These are phyloP conservation scores for Cladophialophora chaetospira DNA, from an alignment of 2,329 filamentous ascomycete species.

Conservation along the genomic window DNA sequence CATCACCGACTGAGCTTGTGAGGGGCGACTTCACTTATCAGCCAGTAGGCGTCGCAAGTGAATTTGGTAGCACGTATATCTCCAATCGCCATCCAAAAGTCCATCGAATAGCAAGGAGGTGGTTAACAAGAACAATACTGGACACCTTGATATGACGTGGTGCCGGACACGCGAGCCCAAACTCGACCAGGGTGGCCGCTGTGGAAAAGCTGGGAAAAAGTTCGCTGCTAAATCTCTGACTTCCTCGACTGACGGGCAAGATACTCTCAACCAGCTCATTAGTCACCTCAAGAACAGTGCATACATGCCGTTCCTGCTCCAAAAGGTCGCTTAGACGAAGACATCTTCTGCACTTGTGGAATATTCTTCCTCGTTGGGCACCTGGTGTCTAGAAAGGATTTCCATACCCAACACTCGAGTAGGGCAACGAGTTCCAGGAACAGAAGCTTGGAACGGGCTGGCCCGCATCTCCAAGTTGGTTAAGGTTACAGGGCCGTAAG, in stretches of 20 bases:
- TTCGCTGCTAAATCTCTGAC: too few species aligned
- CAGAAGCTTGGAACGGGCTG: conserved; percentile 3
- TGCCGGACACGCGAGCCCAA: not conserved
- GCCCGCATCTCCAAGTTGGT: conserved; percentile 1
- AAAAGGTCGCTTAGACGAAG: not conserved
- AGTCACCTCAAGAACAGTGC: not conserved
- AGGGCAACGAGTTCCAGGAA: not conserved
- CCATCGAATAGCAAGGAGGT: not conserved
- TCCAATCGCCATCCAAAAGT: too few species aligned
- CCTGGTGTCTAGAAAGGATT: not conserved
- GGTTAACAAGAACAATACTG: not conserved
- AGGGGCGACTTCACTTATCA: too few species aligned
- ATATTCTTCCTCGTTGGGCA: not conserved
- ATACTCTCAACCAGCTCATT: too few species aligned
- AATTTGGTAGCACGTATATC: too few species aligned
- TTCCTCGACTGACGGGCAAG: too few species aligned
- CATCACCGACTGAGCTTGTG: too few species aligned
- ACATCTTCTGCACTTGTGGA: not conserved
- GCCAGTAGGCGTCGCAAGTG: too few species aligned
- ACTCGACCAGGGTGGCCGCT: too few species aligned
- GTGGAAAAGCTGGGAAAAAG: too few species aligned
- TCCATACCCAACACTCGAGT: not conserved
- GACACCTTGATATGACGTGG: too few species aligned
- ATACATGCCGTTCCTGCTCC: not conserved
- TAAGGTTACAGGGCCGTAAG: too few species aligned